These are phyloP conservation scores for Solanum rostratum DNA, from an alignment of 257 asterid genomes.

Conservation along the genomic window DNA sequence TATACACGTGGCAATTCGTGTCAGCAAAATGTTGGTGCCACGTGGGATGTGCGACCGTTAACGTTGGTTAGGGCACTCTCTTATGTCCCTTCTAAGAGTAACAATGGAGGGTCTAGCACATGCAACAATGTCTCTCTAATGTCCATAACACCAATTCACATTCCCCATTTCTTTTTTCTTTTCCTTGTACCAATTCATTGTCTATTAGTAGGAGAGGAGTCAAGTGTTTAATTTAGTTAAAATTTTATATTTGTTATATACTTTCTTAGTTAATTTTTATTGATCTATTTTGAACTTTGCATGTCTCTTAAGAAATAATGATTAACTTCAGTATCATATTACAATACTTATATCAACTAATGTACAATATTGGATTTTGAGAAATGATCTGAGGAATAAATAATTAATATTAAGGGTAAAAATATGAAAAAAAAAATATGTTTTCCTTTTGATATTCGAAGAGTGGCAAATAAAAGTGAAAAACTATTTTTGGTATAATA, in stretches of 20 bases:
- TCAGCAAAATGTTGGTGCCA: conserved; percentile 23
- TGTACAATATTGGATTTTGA: too few species aligned
- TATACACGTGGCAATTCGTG: conserved; percentile 25
- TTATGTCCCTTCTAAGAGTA: conserved; percentile 26
- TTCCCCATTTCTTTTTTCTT: background rate
- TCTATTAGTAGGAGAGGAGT: background rate
- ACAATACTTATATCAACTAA: too few species aligned
- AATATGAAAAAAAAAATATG: too few species aligned
- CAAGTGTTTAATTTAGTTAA: background rate
- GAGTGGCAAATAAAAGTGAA: too few species aligned
- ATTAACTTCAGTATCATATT: too few species aligned
- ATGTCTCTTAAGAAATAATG: too few species aligned
- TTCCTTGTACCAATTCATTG: background rate
- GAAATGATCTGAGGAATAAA: too few species aligned
- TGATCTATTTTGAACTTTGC: too few species aligned
- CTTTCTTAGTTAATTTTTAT: too few species aligned
- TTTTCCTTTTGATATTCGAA: too few species aligned
- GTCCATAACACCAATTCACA: background rate
- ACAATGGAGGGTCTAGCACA: conserved; percentile 20
- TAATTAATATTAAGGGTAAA: too few species aligned
- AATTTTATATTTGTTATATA: background rate
- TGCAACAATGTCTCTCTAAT: conserved; percentile 20
- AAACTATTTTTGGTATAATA: too few species aligned
- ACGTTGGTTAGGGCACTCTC: conserved; percentile 25
- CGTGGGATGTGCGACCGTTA: conserved; percentile 34